Percentiles rank a stretch among this genome's conserved stretches.
Conservation (phyloP, 257 asterid genomes). For the Buddleja alternifolia region DNA sequence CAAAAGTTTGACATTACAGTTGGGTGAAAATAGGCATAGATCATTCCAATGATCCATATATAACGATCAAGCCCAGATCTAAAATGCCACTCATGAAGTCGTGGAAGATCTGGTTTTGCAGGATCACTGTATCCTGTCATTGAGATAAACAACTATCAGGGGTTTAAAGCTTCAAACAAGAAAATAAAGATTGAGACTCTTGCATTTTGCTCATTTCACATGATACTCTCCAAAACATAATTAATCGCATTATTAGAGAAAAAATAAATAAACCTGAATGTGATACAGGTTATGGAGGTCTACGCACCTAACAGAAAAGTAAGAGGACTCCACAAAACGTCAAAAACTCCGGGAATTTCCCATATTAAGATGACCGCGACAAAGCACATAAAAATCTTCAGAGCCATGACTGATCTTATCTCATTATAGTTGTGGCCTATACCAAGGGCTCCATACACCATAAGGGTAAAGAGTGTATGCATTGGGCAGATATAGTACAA, state of each 20-base stretch:
- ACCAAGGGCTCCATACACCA: constrained; percentile 92
- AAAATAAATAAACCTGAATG: constrained; percentile 7
- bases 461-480: constrained; percentile 84
- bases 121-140: constrained; percentile 76
- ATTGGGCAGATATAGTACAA: constrained; percentile 88
- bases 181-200: constrained; percentile 6
- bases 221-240: background rate
- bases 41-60: constrained; percentile 88
- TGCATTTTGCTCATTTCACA: background rate
- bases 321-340: constrained; percentile 73
- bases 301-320: constrained; percentile 59
- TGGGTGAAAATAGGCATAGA: constrained; percentile 83
- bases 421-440: constrained; percentile 79
- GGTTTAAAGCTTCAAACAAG: constrained; percentile 18
- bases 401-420: constrained; percentile 72
- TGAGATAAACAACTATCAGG: constrained; percentile 30
- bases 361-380: constrained; percentile 73
- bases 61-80: constrained; percentile 93
- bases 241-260: background rate
- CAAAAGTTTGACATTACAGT: constrained; percentile 46
- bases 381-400: constrained; percentile 68
- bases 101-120: constrained; percentile 78
- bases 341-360: constrained; percentile 87
- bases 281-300: constrained; percentile 15
- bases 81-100: constrained; percentile 84